These are phyloP conservation scores for Dictyostelium capitatum DNA, from an alignment of 78 protist genomes.

Conservation along the genomic window DNA sequence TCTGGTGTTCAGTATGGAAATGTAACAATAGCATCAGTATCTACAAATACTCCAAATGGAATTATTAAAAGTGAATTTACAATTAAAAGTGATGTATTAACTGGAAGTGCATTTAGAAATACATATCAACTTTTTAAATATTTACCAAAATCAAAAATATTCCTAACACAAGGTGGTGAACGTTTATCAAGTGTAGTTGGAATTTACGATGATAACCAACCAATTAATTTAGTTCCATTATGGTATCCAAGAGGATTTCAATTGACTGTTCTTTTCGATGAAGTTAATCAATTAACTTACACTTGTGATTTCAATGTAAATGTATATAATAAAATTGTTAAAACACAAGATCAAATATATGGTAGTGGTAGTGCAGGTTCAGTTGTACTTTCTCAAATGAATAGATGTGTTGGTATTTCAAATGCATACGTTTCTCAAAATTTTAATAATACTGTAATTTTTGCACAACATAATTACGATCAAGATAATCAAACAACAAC, in stretches of 20 bases:
- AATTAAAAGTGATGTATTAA: not conserved
- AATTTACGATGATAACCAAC: not conserved
- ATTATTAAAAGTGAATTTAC: not conserved
- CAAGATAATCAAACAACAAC: not conserved
- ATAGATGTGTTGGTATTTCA: not conserved
- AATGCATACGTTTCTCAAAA: not conserved
- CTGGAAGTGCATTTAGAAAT: conserved; percentile 15
- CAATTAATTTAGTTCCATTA: not conserved
- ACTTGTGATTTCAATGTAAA: conserved; percentile 19
- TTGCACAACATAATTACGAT: not conserved
- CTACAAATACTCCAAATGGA: not conserved
- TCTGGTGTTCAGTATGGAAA: not conserved
- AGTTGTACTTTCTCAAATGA: not conserved
- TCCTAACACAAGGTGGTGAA: conserved; percentile 6
- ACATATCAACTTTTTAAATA: not conserved
- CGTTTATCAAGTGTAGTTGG: conserved; percentile 3
- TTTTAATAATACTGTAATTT: not conserved
- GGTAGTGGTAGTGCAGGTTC: conserved; percentile 5
- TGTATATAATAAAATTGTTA: not conserved
- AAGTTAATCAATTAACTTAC: not conserved
- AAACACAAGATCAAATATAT: not conserved
- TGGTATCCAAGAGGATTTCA: conserved; percentile 37
- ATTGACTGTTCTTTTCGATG: conserved; percentile 1
- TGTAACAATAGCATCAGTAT: not conserved
- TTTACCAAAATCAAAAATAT: not conserved